Evolutionary conservation across 1,284 basidiomycete genomes (phyloP), one percentile per base, ranked within the genome.

Genomic region (Leccinum idahoense): DNA sequence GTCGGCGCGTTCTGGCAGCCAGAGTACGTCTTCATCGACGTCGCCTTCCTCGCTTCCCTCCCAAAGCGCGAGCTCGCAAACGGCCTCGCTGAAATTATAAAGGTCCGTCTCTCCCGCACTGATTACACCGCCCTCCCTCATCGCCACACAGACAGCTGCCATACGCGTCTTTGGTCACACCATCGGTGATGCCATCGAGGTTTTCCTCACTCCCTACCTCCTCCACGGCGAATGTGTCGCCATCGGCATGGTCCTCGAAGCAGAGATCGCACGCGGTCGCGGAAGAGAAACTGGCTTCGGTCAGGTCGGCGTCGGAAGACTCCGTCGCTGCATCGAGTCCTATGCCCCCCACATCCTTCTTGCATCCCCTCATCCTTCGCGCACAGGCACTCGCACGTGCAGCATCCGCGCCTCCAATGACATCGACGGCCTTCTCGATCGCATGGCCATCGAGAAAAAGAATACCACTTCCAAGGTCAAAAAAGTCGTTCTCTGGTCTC

Each of bases 1-100:
- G 93, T 99, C 69, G 97, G 96, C 66, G 92, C 96, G 4, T 99
- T 99, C 82, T 96, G 95, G 92, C 97, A 99, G 78, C 96, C 96
- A 2, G 86, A 90, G 71, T 98, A 91, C 80, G 91, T 98, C 75
- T 99, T 99, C 78, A 97, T 98, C 70, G 97, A 99, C 76, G 90
- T 94, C 15, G 90, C 95, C 1, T 97, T 97, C 82, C 85, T 99
- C 65, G 92, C 94, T 70, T 96, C 94, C 2, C 88, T 99, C 5
- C 96, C 96, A 0, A 79, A 88, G 54, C 84, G 97, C 65, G 97
- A 99, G 76, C 96, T 98, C 69, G 92, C 93, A 54, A 99, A 99
- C 73, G 96, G 96, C 57, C 98, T 99, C 93, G 96, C 97, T 3
- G 96, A 99, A 76, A 92, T 98, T 4, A 88, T 99, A 76, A 99